phyloP scores from a whole-genome alignment of 805 yeast species.

The Starmerella gropengiesseri region DNA sequence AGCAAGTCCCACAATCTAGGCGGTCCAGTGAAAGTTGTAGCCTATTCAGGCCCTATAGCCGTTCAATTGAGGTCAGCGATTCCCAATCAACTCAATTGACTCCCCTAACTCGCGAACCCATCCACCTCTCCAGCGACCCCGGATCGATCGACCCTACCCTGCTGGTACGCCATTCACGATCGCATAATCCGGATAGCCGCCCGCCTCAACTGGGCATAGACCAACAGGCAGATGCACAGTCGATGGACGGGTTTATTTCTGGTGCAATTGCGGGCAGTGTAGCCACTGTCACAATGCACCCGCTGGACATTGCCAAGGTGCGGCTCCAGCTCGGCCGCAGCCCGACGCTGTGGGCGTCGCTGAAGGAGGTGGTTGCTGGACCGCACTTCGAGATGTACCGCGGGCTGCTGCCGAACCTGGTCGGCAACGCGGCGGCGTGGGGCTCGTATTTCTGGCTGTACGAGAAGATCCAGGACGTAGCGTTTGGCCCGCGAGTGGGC shows the following conservation, averaged over 20 bases:
- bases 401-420: slow-evolving; percentile 66
- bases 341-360: slow-evolving; percentile 10
- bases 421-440: slow-evolving; percentile 87
- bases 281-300: slow-evolving; percentile 77
- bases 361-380: slow-evolving; percentile 8
- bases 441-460: slow-evolving; percentile 74
- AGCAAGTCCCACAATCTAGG: no score
- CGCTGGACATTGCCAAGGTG: slow-evolving; percentile 75
- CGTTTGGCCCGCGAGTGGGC: slow-evolving; percentile 10
- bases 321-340: slow-evolving; percentile 55
- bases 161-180: no score
- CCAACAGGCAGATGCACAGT: not conserved
- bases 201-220: no score
- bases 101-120: no score
- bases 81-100: no score
- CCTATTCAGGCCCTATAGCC: no score
- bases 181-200: no score
- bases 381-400: slow-evolving; percentile 42
- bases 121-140: no score
- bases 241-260: slow-evolving; percentile 21
- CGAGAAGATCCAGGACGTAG: slow-evolving; percentile 28
- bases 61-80: no score
- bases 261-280: slow-evolving; percentile 42
- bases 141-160: no score
- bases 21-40: no score